These are phyloP conservation scores for Leccinum subgranulosum DNA, from an alignment of 768 basidiomycete genomes.

Conservation along the genomic window DNA sequence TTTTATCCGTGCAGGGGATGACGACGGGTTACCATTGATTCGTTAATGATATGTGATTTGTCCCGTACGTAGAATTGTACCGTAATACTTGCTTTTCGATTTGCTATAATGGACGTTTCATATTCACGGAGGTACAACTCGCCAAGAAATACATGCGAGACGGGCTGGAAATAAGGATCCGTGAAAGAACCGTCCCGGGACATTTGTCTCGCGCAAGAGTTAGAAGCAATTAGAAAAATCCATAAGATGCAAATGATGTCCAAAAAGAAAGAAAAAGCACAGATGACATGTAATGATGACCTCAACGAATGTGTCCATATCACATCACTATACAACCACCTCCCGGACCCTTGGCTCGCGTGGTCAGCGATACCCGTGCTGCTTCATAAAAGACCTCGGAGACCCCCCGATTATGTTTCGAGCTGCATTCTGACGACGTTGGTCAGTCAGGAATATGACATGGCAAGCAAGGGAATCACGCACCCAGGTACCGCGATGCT, in stretches of 20 bases:
- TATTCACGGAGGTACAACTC: conserved; percentile 1
- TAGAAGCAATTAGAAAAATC: conserved; percentile 19
- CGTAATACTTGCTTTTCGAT: conserved; percentile 23
- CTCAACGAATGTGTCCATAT: conserved; percentile 14
- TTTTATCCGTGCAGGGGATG: conserved; percentile 42
- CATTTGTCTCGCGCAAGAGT: background rate
- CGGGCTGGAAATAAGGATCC: background rate
- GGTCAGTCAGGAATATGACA: background rate
- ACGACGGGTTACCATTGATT: conserved; percentile 63
- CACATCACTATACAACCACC: conserved; percentile 61
- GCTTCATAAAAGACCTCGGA: conserved; percentile 92
- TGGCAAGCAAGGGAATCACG: conserved; percentile 21
- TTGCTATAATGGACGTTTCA: conserved; percentile 25
- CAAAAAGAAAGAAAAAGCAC: conserved; percentile 2
- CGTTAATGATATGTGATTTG: background rate
- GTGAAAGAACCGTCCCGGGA: background rate
- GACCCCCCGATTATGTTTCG: conserved; percentile 95
- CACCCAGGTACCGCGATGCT: conserved; percentile 89
- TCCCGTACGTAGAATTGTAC: conserved; percentile 18
- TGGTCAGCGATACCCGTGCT: conserved; percentile 77
- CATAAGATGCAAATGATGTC: conserved; percentile 18
- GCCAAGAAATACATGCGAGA: conserved; percentile 15
- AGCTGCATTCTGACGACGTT: conserved; percentile 76
- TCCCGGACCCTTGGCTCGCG: conserved; percentile 64
- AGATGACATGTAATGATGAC: background rate